Conservation (phyloP, 306 rosid genomes). For the Mucuna pruriens region DNA sequence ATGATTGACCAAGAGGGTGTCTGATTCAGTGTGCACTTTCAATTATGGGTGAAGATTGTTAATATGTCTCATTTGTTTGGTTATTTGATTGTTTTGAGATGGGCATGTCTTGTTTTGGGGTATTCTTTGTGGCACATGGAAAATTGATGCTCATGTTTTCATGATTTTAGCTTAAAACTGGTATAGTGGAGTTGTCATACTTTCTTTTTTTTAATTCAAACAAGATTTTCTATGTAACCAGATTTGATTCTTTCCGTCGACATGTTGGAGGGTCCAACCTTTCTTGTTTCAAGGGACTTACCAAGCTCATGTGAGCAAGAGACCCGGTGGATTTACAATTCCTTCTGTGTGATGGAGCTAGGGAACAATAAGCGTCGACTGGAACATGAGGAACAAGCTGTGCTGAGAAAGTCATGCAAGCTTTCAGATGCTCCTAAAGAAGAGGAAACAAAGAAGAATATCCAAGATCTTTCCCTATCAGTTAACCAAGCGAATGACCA, state of each 20-base stretch:
- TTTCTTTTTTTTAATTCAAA: constrained; percentile 30
- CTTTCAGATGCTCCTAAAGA: constrained; percentile 40
- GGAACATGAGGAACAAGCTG: constrained; percentile 46
- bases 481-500: constrained; percentile 39
- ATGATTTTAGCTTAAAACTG: constrained; percentile 30
- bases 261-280: constrained; percentile 81
- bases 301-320: constrained; percentile 72
- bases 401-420: constrained; percentile 54
- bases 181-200: not conserved
- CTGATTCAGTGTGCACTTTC: constrained; percentile 44
- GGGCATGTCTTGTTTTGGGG: not conserved
- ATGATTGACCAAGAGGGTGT: not conserved
- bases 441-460: constrained; percentile 27
- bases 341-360: constrained; percentile 51
- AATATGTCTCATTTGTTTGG: not conserved
- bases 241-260: constrained; percentile 39
- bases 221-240: constrained; percentile 21
- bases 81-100: not conserved
- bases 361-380: constrained; percentile 47
- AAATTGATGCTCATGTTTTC: constrained; percentile 24
- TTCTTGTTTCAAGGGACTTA: constrained; percentile 65
- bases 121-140: not conserved
- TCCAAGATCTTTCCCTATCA: constrained; percentile 39
- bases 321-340: constrained; percentile 65
- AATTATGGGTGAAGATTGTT: constrained; percentile 34